phyloP scores from a whole-genome alignment of 2,329 filamentous ascomycete species.

The Trichoderma cornu-damae region DNA sequence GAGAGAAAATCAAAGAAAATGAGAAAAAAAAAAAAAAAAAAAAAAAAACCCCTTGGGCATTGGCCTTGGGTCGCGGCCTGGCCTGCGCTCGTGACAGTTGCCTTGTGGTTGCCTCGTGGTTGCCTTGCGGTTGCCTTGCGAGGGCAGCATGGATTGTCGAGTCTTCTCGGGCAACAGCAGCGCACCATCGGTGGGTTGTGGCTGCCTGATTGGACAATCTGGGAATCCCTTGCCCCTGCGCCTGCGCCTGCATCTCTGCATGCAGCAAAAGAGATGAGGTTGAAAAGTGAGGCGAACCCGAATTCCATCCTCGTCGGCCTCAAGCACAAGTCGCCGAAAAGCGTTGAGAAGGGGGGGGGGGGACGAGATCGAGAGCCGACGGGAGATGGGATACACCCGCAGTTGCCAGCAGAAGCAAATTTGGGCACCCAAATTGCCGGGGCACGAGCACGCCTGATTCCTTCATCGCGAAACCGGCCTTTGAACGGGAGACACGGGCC shows the following conservation, averaged over 20 bases:
- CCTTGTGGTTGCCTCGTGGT: not conserved
- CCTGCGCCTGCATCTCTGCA: not conserved
- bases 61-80: not conserved
- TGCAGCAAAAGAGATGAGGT: constrained; percentile 12
- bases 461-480: no score
- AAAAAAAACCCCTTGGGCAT: no score
- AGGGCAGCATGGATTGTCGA: not conserved
- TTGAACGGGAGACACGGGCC: no score
- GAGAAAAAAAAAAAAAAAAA: no score
- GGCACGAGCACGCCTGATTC: no score
- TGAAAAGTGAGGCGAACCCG: constrained; percentile 15
- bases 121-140: constrained; percentile 9
- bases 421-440: no score
- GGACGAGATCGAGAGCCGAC: not conserved
- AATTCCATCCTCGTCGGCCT: not conserved
- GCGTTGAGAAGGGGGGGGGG: not conserved
- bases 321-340: not conserved
- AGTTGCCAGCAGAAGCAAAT: no score
- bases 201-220: constrained; percentile 15
- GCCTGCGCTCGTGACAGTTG: not conserved
- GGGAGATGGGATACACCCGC: not conserved
- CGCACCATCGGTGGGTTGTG: not conserved
- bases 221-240: not conserved
- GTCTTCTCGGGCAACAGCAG: not conserved
- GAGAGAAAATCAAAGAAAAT: no score